Percentiles rank a stretch among this genome's conserved stretches.
phyloP scores from a whole-genome alignment of 2,329 filamentous ascomycete genomes.

The Reticulascus tulasneorum region DNA sequence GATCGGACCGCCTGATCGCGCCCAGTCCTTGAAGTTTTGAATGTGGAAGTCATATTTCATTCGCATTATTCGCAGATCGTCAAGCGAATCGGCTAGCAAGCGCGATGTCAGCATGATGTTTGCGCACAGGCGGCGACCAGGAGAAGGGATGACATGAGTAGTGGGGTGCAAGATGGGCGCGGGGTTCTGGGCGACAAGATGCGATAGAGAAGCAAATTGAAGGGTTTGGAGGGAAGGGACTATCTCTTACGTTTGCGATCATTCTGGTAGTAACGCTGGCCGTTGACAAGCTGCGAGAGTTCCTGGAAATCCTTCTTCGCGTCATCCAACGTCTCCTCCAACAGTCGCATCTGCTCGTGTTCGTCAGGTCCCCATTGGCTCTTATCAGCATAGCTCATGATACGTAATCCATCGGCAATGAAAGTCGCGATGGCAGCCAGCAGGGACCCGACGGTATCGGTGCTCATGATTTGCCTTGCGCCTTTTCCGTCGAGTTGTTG shows the following conservation, averaged over 20 bases:
- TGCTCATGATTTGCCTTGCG: slow-evolving; percentile 26
- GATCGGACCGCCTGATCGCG: slow-evolving; percentile 49
- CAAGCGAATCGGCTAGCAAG: slow-evolving; percentile 45
- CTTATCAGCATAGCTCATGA: slow-evolving; percentile 54
- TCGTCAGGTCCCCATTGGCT: slow-evolving; percentile 56
- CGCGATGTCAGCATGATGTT: slow-evolving; percentile 12
- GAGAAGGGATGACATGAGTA: not conserved
- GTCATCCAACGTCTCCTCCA: slow-evolving; percentile 54
- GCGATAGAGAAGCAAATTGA: too few species aligned
- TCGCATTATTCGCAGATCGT: slow-evolving; percentile 44
- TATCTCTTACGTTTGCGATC: slow-evolving; percentile 46
- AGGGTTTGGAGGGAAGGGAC: slow-evolving; percentile 1
- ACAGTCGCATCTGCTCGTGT: slow-evolving; percentile 53
- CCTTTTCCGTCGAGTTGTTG: too few species aligned
- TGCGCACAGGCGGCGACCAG: slow-evolving; percentile 1
- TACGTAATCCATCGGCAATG: slow-evolving; percentile 49
- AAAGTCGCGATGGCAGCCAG: slow-evolving; percentile 55
- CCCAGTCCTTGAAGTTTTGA: slow-evolving; percentile 51
- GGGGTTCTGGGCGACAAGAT: not conserved
- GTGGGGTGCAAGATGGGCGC: not conserved
- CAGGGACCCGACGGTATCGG: slow-evolving; percentile 54
- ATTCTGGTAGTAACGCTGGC: slow-evolving; percentile 54
- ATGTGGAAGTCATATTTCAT: slow-evolving; percentile 43
- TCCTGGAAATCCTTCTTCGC: slow-evolving; percentile 59
- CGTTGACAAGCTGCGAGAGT: slow-evolving; percentile 50